These are phyloP conservation scores for Naganishia vishniacii DNA, from an alignment of 768 basidiomycete genomes.

Conservation along the genomic window DNA sequence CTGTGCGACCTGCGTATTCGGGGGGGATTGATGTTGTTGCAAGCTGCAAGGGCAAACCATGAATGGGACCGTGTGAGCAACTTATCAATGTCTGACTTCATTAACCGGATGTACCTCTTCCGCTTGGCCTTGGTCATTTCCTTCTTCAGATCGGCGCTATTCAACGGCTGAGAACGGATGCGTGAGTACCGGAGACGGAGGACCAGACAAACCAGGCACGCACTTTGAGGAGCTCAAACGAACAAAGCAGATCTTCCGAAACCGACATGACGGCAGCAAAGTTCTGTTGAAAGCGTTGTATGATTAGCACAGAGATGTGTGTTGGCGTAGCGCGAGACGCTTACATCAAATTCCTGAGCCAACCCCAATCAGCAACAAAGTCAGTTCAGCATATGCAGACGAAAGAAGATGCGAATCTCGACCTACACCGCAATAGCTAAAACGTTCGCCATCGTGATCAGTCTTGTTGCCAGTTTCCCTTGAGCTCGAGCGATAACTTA, in stretches of 20 bases:
- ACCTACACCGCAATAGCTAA: slow-evolving; percentile 50
- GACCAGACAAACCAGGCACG: background rate
- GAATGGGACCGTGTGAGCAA: background rate
- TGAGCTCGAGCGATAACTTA: too few relatives aligned
- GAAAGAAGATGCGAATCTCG: slow-evolving; percentile 19
- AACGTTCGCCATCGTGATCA: slow-evolving; percentile 7
- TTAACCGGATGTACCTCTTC: slow-evolving; percentile 58
- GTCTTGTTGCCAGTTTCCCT: too few relatives aligned
- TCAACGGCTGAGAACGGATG: slow-evolving; percentile 57
- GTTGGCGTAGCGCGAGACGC: background rate
- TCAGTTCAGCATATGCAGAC: slow-evolving; percentile 28
- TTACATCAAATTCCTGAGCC: slow-evolving; percentile 66
- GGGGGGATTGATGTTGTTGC: slow-evolving; percentile 49
- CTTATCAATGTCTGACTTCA: background rate
- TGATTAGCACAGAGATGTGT: background rate
- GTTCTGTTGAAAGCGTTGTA: slow-evolving; percentile 31
- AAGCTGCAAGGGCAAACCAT: slow-evolving; percentile 32
- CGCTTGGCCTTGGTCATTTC: slow-evolving; percentile 99
- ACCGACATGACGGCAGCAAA: slow-evolving; percentile 61
- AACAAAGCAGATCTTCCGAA: slow-evolving; percentile 92
- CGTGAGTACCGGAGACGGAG: background rate
- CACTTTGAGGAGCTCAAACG: slow-evolving; percentile 86
- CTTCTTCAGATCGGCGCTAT: slow-evolving; percentile 87
- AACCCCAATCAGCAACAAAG: background rate
- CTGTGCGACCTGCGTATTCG: slow-evolving; percentile 46